These are phyloP conservation scores for Rhodofomes roseus DNA, from an alignment of 1,284 basidiomycete species.

Conservation along the genomic window DNA sequence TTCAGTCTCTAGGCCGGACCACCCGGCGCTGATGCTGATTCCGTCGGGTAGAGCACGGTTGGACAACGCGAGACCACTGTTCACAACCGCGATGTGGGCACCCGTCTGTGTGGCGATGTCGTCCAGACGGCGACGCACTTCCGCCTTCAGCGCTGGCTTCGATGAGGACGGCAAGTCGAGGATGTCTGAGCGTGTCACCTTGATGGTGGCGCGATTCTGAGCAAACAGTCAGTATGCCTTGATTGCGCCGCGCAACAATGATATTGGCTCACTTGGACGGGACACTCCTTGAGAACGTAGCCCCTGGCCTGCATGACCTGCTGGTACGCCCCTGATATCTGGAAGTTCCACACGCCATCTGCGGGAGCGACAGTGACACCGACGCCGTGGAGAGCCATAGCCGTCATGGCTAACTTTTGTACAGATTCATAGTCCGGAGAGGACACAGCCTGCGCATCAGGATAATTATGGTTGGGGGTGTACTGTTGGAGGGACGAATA, in stretches of 20 bases:
- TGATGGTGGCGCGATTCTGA: conserved; percentile 82
- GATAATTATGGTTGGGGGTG: conserved; percentile 31
- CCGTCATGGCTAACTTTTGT: conserved; percentile 77
- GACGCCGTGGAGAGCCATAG: conserved; percentile 78
- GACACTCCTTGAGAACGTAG: conserved; percentile 85
- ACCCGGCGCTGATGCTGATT: conserved; percentile 69
- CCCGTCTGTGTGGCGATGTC: conserved; percentile 88
- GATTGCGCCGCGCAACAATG: background rate
- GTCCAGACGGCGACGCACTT: conserved; percentile 86
- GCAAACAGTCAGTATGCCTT: conserved; percentile 3
- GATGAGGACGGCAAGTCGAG: conserved; percentile 82
- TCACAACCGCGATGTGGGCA: conserved; percentile 88
- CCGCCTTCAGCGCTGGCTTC: conserved; percentile 81
- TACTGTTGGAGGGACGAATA: conserved; percentile 40
- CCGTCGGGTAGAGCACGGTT: conserved; percentile 74
- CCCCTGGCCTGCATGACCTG: conserved; percentile 92
- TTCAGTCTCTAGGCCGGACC: conserved; percentile 91
- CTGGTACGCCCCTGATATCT: conserved; percentile 87
- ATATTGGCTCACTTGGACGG: conserved; percentile 58
- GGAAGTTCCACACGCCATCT: conserved; percentile 82
- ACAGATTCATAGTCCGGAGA: conserved; percentile 67
- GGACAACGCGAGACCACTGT: conserved; percentile 68
- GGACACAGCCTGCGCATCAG: conserved; percentile 31
- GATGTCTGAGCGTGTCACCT: conserved; percentile 89
- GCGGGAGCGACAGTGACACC: conserved; percentile 77